These are phyloP conservation scores for Penicillium angulare DNA, from an alignment of 495 filamentous ascomycete species.

Conservation along the genomic window DNA sequence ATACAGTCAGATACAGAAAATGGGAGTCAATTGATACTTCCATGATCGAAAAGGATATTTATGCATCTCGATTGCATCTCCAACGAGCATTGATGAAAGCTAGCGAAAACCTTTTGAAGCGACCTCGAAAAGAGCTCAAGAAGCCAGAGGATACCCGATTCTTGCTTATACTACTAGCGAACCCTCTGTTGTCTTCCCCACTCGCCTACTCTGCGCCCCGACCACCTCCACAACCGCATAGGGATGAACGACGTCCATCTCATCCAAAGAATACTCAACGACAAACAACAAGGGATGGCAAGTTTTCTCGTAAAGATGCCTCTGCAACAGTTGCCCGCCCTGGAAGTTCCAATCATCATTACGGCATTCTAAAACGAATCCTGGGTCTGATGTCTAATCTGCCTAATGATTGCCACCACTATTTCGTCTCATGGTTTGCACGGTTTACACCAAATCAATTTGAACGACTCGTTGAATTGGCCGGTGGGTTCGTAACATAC, in stretches of 20 bases:
- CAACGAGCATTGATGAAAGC: conserved; percentile 75
- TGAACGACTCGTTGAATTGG: conserved; percentile 68
- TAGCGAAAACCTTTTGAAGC: conserved; percentile 79
- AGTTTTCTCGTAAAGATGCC: conserved; percentile 17
- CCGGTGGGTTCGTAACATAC: conserved; percentile 80
- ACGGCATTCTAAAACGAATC: conserved; percentile 85
- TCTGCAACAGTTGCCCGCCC: conserved; percentile 11
- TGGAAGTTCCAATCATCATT: conserved; percentile 57
- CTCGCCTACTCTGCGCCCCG: conserved; percentile 7
- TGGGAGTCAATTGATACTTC: conserved; percentile 34
- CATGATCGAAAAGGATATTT: conserved; percentile 58
- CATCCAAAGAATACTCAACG: conserved; percentile 22
- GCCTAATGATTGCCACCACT: conserved; percentile 72
- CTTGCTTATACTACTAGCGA: conserved; percentile 78
- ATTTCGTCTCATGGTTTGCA: conserved; percentile 83
- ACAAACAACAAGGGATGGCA: conserved; percentile 19
- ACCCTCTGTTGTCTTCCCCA: conserved; percentile 64
- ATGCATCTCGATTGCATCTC: conserved; percentile 66
- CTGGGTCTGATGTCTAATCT: conserved; percentile 77
- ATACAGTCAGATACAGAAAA: conserved; percentile 21
- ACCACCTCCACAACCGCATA: conserved; percentile 5
- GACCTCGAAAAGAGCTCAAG: conserved; percentile 70
- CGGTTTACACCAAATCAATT: conserved; percentile 68
- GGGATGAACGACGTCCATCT: conserved; percentile 30
- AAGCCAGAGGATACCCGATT: conserved; percentile 74